phyloP scores from a whole-genome alignment of 495 filamentous ascomycete genomes.

The Tuber brumale region DNA sequence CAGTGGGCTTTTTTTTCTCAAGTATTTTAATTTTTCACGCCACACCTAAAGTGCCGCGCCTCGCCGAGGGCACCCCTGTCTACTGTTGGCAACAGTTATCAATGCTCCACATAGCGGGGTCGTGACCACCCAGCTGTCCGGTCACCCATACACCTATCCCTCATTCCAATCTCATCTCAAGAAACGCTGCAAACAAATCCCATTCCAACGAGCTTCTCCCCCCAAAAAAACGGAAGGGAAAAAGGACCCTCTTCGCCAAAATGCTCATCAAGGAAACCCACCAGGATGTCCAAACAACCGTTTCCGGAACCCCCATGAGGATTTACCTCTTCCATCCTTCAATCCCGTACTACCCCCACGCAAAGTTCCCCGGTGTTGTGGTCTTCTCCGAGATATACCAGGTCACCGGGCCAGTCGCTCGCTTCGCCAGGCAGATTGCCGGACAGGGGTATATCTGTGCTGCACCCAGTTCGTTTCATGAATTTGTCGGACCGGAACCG shows the following conservation, averaged over 20 bases:
- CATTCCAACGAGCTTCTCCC: too few species aligned
- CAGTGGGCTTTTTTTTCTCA: too few species aligned
- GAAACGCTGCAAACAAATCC: not conserved
- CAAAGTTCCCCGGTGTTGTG: conserved; percentile 81
- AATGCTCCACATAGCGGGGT: too few species aligned
- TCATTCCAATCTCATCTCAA: not conserved
- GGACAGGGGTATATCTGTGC: conserved; percentile 91
- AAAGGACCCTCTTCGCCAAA: conserved; percentile 24
- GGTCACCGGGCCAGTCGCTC: conserved; percentile 86
- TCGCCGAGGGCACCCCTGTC: too few species aligned
- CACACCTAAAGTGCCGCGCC: too few species aligned
- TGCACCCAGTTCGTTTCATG: conserved; percentile 85
- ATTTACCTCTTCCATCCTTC: conserved; percentile 85
- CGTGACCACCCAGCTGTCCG: not conserved
- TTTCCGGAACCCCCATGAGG: conserved; percentile 48
- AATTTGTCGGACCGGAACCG: conserved; percentile 80
- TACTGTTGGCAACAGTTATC: too few species aligned
- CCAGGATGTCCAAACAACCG: conserved; percentile 60
- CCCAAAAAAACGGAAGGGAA: not conserved
- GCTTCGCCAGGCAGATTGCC: conserved; percentile 87
- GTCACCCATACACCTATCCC: not conserved
- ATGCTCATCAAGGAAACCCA: conserved; percentile 66
- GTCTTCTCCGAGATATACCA: conserved; percentile 96
- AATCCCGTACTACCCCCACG: conserved; percentile 76
- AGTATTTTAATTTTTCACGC: too few species aligned